Percentiles rank a stretch among this genome's conserved stretches.
Conservation (phyloP, 2,329 filamentous ascomycete species). For the Phoma herbarum region DNA sequence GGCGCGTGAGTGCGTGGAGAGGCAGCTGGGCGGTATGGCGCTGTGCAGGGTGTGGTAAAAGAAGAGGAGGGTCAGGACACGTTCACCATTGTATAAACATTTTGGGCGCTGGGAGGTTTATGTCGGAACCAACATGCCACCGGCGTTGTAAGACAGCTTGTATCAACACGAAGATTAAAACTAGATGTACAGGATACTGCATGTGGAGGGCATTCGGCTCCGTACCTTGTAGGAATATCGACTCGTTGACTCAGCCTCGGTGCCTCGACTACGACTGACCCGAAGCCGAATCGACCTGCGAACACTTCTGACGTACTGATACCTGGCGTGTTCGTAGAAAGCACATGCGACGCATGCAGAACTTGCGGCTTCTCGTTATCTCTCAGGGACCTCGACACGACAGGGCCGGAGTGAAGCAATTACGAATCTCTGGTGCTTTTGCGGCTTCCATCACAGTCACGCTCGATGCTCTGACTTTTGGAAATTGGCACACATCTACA, state of each 20-base stretch:
- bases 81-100: slow-evolving; percentile 16
- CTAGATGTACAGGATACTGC: slow-evolving; percentile 3
- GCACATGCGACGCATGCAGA: no score
- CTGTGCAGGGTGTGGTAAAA: slow-evolving; percentile 70
- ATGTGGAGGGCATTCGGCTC: slow-evolving; percentile 5
- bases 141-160: slow-evolving; percentile 27
- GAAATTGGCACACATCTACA: not conserved
- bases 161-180: slow-evolving; percentile 20
- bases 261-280: not conserved
- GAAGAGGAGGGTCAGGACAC: not conserved
- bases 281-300: not conserved
- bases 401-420: no score
- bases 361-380: no score
- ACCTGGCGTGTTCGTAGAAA: no score
- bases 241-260: slow-evolving; percentile 4
- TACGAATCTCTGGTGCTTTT: no score
- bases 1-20: slow-evolving; percentile 80
- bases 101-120: not conserved
- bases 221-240: slow-evolving; percentile 12
- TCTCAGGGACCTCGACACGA: no score
- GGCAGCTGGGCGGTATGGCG: slow-evolving; percentile 80
- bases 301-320: not conserved
- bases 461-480: not conserved
- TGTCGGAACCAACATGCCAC: slow-evolving; percentile 11
- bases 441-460: not conserved